Conservation (phyloP, 257 asterid species). For the Nicotiana obtusifolia region DNA sequence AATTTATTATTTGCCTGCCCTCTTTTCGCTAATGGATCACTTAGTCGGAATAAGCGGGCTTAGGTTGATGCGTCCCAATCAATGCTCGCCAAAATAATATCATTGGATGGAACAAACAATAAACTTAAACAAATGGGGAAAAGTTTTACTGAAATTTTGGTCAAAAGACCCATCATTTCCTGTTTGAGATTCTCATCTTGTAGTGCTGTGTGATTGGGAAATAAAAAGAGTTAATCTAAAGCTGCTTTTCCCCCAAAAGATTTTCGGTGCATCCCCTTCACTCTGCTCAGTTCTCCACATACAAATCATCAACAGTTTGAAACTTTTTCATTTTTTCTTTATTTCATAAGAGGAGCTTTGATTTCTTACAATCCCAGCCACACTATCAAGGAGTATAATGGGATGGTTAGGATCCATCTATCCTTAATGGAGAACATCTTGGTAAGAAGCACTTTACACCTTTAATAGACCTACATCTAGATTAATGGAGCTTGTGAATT, state of each 20-base stretch:
- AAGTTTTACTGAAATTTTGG: not conserved
- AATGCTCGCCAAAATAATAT: slow-evolving; percentile 9
- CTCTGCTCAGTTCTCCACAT: not conserved
- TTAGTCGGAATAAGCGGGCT: too few species aligned
- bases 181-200: slow-evolving; percentile 63
- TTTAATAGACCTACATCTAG: too few species aligned
- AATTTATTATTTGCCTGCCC: not conserved
- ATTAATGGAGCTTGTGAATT: too few species aligned
- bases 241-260: not conserved
- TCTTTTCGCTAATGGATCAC: too few species aligned
- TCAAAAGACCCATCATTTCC: slow-evolving; percentile 44
- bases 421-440: too few species aligned
- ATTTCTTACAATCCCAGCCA: too few species aligned
- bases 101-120: slow-evolving; percentile 34
- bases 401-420: too few species aligned
- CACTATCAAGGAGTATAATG: too few species aligned
- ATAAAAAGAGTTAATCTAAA: slow-evolving; percentile 22
- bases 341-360: not conserved
- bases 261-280: not conserved
- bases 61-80: too few species aligned
- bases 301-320: not conserved
- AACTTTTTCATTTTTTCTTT: not conserved
- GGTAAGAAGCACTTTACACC: too few species aligned
- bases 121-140: not conserved
- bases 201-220: slow-evolving; percentile 62